Conservation (phyloP, 2,329 filamentous ascomycete species). For the Lojkania enalia region DNA sequence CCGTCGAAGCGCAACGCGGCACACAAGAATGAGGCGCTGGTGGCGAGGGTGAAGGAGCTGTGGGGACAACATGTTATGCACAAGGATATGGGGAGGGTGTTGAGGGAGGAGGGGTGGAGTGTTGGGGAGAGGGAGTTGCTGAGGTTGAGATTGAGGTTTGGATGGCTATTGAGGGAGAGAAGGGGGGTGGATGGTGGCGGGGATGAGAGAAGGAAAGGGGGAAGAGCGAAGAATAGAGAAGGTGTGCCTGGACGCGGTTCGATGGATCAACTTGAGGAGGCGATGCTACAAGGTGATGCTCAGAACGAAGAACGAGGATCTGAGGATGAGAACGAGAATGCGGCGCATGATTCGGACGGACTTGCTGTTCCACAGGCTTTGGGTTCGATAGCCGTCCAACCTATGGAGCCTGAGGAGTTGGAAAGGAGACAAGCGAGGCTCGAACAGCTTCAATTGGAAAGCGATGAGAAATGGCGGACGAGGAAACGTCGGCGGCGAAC, state of each 20-base stretch:
- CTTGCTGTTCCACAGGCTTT: background rate
- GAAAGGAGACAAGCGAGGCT: conserved; percentile 34
- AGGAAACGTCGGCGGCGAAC: conserved; percentile 71
- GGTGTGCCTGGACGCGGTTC: conserved; percentile 20
- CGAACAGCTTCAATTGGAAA: conserved; percentile 58
- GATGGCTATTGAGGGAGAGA: conserved; percentile 63
- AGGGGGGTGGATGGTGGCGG: conserved; percentile 28
- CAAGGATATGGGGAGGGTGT: conserved; percentile 70
- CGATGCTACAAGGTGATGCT: conserved; percentile 27
- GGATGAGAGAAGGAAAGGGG: conserved; percentile 14
- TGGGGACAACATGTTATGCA: conserved; percentile 76
- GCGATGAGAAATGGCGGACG: conserved; percentile 63
- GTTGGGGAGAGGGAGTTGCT: conserved; percentile 73
- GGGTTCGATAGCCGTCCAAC: background rate
- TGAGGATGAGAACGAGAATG: conserved; percentile 12
- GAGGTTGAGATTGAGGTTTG: conserved; percentile 69
- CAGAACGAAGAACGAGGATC: background rate
- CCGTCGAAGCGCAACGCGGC: conserved; percentile 73
- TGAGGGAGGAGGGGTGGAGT: conserved; percentile 72
- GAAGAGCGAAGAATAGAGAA: conserved; percentile 19
- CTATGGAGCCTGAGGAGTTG: conserved; percentile 28
- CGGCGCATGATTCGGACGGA: conserved; percentile 2
- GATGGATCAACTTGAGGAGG: conserved; percentile 33
- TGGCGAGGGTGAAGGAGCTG: conserved; percentile 71
- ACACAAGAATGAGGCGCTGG: conserved; percentile 68